Evolutionary conservation across 2,329 filamentous ascomycete genomes (phyloP), one percentile per base, ranked within the genome.

Genomic region (Xylariales sp.): DNA sequence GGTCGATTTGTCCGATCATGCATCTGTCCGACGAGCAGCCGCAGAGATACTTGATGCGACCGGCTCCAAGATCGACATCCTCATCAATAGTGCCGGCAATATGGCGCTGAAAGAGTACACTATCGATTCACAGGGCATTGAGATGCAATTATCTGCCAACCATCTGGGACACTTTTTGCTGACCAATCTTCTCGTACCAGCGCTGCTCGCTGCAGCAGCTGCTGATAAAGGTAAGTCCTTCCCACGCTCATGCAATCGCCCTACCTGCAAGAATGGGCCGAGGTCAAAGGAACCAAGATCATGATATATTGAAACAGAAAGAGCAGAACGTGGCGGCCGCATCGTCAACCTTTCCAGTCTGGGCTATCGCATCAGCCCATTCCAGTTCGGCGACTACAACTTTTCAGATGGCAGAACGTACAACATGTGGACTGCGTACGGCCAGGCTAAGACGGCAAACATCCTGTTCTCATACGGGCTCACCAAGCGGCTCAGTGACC

Each of bases 381-480:
- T 38, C 15, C 25, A 17, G 10, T 24, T 31, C 27, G 12, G 19
- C 25, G 28, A 32, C 19, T 19, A 31, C 16, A 17, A 17, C 25
- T 40, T 14, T 18, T 19, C 6, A 10, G 8, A 15, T 14, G 23
- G 31, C 8, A n/a, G 13, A 3, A 14, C 4, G 3, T 40, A 40
- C 25, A 12, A 40, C 5, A 13, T 16, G 6, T 40, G 32, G 38
- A 5, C n/a, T 2, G 32, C 11, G 5, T 40, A 40, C 23, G 38
- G 37, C 18, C 38, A 40, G 31, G 18, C 38, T 2, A 35, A 40
- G 31, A 40, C 38, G 31, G 38, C 32, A 7, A 40, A 40, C 24
- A 36, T 36, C 24, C 31, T 40, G 16, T 36, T 40, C 38, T 19
- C 20, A 12, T 15, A 16, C 13, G 33, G 3, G 3, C 33, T 35